Percentiles rank a stretch among this genome's conserved stretches.
phyloP scores from a whole-genome alignment of 2,329 filamentous ascomycete genomes.

The Colletotrichum sp. region DNA sequence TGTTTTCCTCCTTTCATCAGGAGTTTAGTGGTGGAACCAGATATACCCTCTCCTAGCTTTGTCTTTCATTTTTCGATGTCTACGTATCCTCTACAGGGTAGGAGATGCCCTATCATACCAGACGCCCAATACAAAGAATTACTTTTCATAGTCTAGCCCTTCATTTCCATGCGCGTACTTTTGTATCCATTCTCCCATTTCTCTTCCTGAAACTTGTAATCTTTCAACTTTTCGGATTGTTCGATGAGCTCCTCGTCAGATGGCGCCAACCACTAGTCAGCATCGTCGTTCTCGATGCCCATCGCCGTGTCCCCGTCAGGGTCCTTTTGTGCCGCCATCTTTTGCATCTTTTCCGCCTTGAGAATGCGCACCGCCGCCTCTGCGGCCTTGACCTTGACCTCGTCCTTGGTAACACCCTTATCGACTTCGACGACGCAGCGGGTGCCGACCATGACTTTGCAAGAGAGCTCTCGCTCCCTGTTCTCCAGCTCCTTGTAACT shows the following conservation, averaged over 20 bases:
- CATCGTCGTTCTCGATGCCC: neutral
- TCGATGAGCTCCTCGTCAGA: neutral
- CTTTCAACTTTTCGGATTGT: neutral
- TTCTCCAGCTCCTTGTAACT: constrained; percentile 26
- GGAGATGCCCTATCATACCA: neutral
- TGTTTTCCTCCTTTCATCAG: neutral
- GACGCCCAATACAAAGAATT: neutral
- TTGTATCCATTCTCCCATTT: neutral
- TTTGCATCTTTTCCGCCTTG: constrained; percentile 21
- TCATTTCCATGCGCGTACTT: neutral
- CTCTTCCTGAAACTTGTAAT: neutral
- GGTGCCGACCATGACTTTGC: constrained; percentile 55
- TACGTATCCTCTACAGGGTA: neutral
- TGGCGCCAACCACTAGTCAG: neutral
- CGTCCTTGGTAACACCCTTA: constrained; percentile 52
- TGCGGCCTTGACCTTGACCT: constrained; percentile 62
- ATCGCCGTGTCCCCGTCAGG: neutral
- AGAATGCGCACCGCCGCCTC: constrained; percentile 49
- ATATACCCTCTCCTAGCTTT: constrained; percentile 2
- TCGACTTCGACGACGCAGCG: constrained; percentile 48
- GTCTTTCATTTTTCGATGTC: neutral
- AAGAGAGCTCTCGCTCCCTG: constrained; percentile 39
- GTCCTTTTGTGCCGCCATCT: neutral
- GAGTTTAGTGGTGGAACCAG: neutral
- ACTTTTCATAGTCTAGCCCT: neutral